phyloP scores from a whole-genome alignment of 2,329 filamentous ascomycete species.

The Botrytis fabae region DNA sequence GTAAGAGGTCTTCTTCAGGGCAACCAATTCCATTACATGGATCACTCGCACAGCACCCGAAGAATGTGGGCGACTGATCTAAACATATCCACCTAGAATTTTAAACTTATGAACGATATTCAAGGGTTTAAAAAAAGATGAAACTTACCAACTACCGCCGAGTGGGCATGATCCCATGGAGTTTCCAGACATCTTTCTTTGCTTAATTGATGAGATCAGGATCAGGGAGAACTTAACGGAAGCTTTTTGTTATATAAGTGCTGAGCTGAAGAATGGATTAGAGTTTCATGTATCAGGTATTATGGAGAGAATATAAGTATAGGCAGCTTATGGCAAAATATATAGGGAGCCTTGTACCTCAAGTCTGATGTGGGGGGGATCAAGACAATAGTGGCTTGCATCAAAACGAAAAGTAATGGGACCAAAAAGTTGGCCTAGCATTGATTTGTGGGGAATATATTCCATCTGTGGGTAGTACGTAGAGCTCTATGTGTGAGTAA shows the following conservation, averaged over 20 bases:
- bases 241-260: neutral
- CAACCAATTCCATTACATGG: constrained; percentile 30
- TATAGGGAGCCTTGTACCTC: neutral
- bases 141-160: constrained; percentile 9
- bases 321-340: too few relatives aligned
- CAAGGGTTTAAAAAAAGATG: too few relatives aligned
- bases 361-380: neutral
- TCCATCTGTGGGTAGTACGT: neutral
- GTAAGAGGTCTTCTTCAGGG: constrained; percentile 24
- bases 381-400: neutral
- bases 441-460: neutral
- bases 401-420: neutral
- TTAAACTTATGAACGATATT: neutral
- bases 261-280: neutral
- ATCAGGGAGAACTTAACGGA: neutral
- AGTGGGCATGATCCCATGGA: constrained; percentile 1
- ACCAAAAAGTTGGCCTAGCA: neutral
- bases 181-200: neutral
- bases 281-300: too few relatives aligned
- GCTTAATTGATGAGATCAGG: neutral
- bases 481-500: neutral
- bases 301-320: neutral
- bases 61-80: constrained; percentile 27
- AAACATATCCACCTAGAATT: constrained; percentile 26
- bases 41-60: constrained; percentile 29